phyloP scores from a whole-genome alignment of 352 stramenopile species.

The Phytophthora colocasiae region DNA sequence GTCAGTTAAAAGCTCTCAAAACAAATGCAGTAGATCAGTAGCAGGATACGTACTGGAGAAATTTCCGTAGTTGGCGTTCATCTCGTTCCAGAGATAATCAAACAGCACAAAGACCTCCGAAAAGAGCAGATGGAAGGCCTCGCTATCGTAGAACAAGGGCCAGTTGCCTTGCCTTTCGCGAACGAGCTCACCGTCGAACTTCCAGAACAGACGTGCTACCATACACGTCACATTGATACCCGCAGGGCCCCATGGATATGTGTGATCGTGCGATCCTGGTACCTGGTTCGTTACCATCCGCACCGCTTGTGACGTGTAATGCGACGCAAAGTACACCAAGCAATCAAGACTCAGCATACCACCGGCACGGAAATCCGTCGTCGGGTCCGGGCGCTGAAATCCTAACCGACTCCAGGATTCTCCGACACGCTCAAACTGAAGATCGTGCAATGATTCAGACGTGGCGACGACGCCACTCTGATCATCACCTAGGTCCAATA shows the following conservation, averaged over 20 bases:
- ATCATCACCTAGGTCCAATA: slow-evolving; percentile 33
- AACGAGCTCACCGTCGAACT: slow-evolving; percentile 75
- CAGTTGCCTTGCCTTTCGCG: slow-evolving; percentile 72
- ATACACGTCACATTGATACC: slow-evolving; percentile 91
- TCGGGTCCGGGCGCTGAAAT: slow-evolving; percentile 86
- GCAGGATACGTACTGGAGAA: slow-evolving; percentile 62
- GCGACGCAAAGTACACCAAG: slow-evolving; percentile 80
- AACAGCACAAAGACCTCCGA: slow-evolving; percentile 87
- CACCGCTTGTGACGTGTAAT: slow-evolving; percentile 72
- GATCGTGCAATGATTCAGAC: slow-evolving; percentile 17
- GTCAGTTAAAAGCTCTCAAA: slow-evolving; percentile 1
- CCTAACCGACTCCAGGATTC: slow-evolving; percentile 83
- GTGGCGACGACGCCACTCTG: slow-evolving; percentile 5
- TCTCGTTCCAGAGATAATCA: slow-evolving; percentile 84
- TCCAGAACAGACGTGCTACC: slow-evolving; percentile 82
- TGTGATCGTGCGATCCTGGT: slow-evolving; percentile 80
- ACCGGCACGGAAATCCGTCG: slow-evolving; percentile 85
- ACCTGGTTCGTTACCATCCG: slow-evolving; percentile 83
- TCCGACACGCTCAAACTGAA: slow-evolving; percentile 74
- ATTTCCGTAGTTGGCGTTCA: slow-evolving; percentile 88
- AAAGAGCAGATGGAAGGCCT: slow-evolving; percentile 84
- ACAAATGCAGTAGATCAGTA: background rate
- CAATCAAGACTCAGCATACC: slow-evolving; percentile 84
- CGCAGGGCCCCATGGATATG: slow-evolving; percentile 84
- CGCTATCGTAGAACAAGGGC: slow-evolving; percentile 70